Conservation (phyloP, 176 grass and related monocot species). For the maize (Zea mays) region DNA sequence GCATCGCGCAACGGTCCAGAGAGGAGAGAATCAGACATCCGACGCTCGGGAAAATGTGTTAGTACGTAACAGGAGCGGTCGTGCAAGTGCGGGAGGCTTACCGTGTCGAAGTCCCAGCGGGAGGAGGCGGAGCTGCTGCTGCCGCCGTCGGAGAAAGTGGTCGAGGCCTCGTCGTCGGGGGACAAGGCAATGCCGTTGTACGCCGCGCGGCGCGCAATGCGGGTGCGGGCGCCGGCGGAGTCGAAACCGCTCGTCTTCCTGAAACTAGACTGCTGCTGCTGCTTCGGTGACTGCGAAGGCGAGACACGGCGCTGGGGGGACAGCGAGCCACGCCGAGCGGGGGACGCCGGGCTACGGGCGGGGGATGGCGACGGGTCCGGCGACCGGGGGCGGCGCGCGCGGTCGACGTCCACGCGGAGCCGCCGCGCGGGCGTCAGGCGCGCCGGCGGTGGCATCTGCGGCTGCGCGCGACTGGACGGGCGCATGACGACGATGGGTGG, state of each 20-base stretch:
- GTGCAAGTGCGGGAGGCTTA: background rate
- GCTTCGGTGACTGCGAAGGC: conserved; percentile 40
- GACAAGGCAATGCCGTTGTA: background rate
- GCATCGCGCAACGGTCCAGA: background rate
- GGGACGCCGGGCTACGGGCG: conserved; percentile 57
- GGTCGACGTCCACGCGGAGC: conserved; percentile 10
- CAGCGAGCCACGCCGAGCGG: conserved; percentile 21
- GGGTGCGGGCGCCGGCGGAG: conserved; percentile 24
- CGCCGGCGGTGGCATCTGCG: conserved; percentile 31
- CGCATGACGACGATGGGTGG: conserved; percentile 79
- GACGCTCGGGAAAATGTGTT: too few relatives aligned
- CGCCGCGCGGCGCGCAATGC: conserved; percentile 36
- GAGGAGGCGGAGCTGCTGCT: conserved; percentile 47
- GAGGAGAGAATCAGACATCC: background rate
- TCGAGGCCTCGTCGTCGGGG: conserved; percentile 59
- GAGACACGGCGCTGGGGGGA: conserved; percentile 53
- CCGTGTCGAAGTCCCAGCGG: conserved; percentile 56
- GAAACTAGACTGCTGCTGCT: background rate
- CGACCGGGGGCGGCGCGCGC: conserved; percentile 32
- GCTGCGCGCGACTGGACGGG: conserved; percentile 33
- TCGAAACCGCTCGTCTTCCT: conserved; percentile 38
- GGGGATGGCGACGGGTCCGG: conserved; percentile 29
- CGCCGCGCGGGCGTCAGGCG: background rate
- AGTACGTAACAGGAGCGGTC: too few relatives aligned
- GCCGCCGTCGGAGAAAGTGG: conserved; percentile 61